These are phyloP conservation scores for Baeospora myosura DNA, from an alignment of 1,284 basidiomycete species.

Conservation along the genomic window DNA sequence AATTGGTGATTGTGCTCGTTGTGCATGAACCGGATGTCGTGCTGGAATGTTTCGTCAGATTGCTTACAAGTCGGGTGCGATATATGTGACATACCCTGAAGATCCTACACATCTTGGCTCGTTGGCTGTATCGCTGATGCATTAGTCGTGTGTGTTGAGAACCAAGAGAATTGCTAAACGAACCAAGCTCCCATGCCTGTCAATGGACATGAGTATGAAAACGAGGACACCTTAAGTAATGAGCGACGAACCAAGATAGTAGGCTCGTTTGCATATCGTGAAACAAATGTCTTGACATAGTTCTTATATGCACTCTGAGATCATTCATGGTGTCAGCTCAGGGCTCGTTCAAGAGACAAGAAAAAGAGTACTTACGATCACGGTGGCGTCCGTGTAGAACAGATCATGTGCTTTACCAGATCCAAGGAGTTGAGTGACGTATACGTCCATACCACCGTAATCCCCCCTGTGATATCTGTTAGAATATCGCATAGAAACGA, in stretches of 20 bases:
- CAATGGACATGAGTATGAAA: no score
- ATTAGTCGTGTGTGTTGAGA: no score
- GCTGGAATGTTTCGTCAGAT: constrained; percentile 13
- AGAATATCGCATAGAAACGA: no score
- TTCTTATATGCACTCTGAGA: constrained; percentile 39
- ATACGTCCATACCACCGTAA: constrained; percentile 48
- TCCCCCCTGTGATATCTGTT: no score
- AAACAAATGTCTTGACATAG: constrained; percentile 42
- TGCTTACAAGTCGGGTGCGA: background rate
- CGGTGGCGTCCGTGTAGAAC: constrained; percentile 37
- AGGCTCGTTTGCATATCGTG: constrained; percentile 40
- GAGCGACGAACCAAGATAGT: no score
- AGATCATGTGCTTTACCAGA: constrained; percentile 31
- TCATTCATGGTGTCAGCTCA: background rate
- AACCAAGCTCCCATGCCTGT: constrained; percentile 47
- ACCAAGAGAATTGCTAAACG: no score
- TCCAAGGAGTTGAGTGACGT: constrained; percentile 37
- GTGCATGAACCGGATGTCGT: constrained; percentile 40
- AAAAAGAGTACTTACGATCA: constrained; percentile 24
- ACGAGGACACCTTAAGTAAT: no score
- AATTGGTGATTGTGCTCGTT: constrained; percentile 41
- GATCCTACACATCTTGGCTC: constrained; percentile 40
- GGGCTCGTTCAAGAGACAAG: background rate
- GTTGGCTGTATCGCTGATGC: no score
- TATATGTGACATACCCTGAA: constrained; percentile 28